phyloP scores from a whole-genome alignment of 2,329 filamentous ascomycete species.

The Neurospora sp. region DNA sequence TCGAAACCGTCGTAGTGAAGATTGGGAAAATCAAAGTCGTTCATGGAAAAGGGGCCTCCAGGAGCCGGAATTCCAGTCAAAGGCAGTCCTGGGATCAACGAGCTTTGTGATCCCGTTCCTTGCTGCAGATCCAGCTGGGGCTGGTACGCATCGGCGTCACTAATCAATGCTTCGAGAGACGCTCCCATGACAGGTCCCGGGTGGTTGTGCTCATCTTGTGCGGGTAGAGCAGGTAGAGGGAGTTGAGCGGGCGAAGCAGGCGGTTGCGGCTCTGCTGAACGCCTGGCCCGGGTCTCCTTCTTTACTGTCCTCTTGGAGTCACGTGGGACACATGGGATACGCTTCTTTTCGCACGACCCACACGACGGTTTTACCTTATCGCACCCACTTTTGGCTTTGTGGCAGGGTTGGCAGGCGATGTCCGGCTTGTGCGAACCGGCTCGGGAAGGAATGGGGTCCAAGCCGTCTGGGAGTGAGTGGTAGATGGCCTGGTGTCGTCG shows the following conservation, averaged over 20 bases:
- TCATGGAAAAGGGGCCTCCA: neutral
- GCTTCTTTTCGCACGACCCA: neutral
- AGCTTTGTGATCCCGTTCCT: neutral
- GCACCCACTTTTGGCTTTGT: neutral
- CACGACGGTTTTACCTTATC: neutral
- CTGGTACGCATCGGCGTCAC: neutral
- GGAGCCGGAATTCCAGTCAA: neutral
- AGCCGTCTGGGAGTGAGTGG: neutral
- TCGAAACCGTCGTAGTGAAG: neutral
- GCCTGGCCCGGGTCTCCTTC: neutral
- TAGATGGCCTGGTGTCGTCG: neutral
- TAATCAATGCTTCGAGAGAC: neutral
- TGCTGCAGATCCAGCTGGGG: neutral
- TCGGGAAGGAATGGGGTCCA: neutral
- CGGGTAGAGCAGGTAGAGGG: neutral
- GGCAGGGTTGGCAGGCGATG: neutral
- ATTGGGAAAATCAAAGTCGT: neutral
- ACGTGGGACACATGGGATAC: neutral
- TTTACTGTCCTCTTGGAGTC: neutral
- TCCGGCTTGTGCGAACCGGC: neutral
- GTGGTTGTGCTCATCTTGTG: neutral
- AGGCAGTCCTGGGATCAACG: neutral
- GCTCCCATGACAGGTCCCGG: neutral
- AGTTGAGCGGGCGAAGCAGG: neutral
- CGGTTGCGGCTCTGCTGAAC: neutral